Percentiles rank a stretch among this genome's conserved stretches.
Conservation (phyloP, 148 eudicot species). For the Chenopodium formosanum region DNA sequence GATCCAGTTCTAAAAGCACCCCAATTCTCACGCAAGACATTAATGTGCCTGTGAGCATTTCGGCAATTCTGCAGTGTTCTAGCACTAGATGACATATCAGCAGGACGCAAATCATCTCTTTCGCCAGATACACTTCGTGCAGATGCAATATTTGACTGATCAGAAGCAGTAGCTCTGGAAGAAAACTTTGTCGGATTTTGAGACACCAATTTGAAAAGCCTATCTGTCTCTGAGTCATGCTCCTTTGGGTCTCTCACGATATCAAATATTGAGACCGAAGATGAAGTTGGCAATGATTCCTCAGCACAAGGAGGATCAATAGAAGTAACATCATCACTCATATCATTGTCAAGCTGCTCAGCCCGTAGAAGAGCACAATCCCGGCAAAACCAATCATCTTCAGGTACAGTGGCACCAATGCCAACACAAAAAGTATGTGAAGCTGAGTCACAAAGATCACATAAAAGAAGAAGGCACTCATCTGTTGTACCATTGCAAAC, state of each 20-base stretch:
- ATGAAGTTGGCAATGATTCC: conserved; percentile 18
- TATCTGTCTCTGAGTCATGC: conserved; percentile 28
- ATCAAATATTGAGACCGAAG: conserved; percentile 49
- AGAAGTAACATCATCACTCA: conserved; percentile 23
- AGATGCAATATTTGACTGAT: conserved; percentile 14
- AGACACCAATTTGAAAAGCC: conserved; percentile 30
- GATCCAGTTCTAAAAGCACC: conserved; percentile 56
- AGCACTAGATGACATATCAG: conserved; percentile 33
- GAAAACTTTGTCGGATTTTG: conserved; percentile 23
- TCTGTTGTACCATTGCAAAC: conserved; percentile 50
- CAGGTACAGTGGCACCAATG: conserved; percentile 81
- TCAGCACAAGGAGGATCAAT: conserved; percentile 5
- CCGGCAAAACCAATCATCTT: conserved; percentile 88
- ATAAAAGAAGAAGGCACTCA: conserved; percentile 66
- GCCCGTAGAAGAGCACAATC: conserved; percentile 61
- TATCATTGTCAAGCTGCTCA: conserved; percentile 46
- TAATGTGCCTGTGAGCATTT: conserved; percentile 55
- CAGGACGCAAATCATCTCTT: conserved; percentile 8
- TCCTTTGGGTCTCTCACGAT: conserved; percentile 51
- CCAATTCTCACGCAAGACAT: conserved; percentile 79
- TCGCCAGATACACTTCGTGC: conserved; percentile 16
- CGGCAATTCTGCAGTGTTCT: conserved; percentile 63
- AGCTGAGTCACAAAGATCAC: conserved; percentile 84
- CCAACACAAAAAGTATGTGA: conserved; percentile 83
- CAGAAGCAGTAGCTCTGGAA: conserved; percentile 20